phyloP scores from a whole-genome alignment of 2,329 filamentous ascomycete genomes.

The Penicillium brasilianum region DNA sequence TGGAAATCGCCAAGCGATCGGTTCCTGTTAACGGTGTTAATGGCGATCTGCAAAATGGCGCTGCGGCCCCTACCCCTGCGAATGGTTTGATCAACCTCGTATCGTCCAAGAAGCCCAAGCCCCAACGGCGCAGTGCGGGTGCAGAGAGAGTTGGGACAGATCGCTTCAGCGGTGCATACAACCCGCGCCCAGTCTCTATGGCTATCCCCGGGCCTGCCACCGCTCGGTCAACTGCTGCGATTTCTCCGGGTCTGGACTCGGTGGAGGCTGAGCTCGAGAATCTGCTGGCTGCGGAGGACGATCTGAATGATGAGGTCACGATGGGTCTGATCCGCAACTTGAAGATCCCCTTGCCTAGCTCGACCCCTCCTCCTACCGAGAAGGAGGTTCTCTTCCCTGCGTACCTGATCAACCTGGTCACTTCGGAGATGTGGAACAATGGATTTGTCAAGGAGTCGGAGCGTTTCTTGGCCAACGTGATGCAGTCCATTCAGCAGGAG shows the following conservation, averaged over 20 bases:
- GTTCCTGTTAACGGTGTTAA: slow-evolving; percentile 69
- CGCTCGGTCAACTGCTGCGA: slow-evolving; percentile 75
- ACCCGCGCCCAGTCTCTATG: slow-evolving; percentile 95
- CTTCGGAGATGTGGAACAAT: slow-evolving; percentile 99
- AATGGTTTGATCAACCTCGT: slow-evolving; percentile 95
- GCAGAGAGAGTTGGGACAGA: slow-evolving; percentile 84
- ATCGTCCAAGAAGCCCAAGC: slow-evolving; percentile 94
- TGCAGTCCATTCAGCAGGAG: slow-evolving; percentile 99
- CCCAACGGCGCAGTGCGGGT: slow-evolving; percentile 77
- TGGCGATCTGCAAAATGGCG: slow-evolving; percentile 69
- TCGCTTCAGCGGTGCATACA: slow-evolving; percentile 89
- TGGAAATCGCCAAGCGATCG: slow-evolving; percentile 82
- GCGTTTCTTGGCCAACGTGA: slow-evolving; percentile 97
- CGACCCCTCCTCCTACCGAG: slow-evolving; percentile 88
- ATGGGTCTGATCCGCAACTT: slow-evolving; percentile 95
- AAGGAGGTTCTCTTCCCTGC: slow-evolving; percentile 99
- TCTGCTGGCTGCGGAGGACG: slow-evolving; percentile 91
- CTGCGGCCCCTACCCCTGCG: slow-evolving; percentile 58
- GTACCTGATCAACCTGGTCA: slow-evolving; percentile 98
- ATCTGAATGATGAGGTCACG: slow-evolving; percentile 94
- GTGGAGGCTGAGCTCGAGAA: slow-evolving; percentile 95
- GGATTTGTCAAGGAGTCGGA: slow-evolving; percentile 99
- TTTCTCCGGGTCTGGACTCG: slow-evolving; percentile 81
- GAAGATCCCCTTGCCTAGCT: slow-evolving; percentile 89
- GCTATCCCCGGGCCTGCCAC: slow-evolving; percentile 64